Evolutionary conservation across 495 filamentous ascomycete genomes (phyloP).

Genomic region (Lasiosphaeria hispida): DNA sequence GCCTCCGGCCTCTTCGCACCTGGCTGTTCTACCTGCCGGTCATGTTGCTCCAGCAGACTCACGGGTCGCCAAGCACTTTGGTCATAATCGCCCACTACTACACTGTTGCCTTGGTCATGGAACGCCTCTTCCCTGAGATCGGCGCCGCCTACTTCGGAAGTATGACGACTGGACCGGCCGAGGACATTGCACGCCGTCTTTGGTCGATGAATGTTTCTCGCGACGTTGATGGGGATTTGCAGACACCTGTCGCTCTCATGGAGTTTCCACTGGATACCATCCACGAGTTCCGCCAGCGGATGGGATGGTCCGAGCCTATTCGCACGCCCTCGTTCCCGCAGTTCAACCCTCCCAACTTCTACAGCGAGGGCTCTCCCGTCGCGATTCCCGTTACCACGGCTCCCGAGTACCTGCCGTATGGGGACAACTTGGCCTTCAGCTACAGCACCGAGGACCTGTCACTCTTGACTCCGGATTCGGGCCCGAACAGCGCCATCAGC

Average conservation of each 20-base stretch:
- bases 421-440: conserved; percentile 51
- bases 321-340: conserved; percentile 54
- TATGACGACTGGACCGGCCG: conserved; percentile 69
- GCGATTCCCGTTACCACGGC: conserved; percentile 37
- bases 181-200: conserved; percentile 70
- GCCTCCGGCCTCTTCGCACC: conserved; percentile 76
- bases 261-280: conserved; percentile 62
- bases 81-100: conserved; percentile 90
- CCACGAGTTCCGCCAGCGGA: conserved; percentile 56
- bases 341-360: conserved; percentile 47
- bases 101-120: conserved; percentile 78
- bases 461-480: conserved; percentile 37
- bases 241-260: conserved; percentile 56
- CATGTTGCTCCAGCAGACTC: conserved; percentile 57
- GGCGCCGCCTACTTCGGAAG: conserved; percentile 83
- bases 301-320: conserved; percentile 58
- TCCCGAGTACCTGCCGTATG: conserved; percentile 43
- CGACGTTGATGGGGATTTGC: conserved; percentile 42
- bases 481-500: conserved; percentile 42
- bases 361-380: conserved; percentile 35
- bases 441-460: conserved; percentile 57
- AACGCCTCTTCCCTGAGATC: conserved; percentile 86
- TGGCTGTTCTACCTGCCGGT: conserved; percentile 97
- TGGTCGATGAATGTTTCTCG: conserved; percentile 47
- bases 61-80: conserved; percentile 62